phyloP scores from a whole-genome alignment of 2,329 filamentous ascomycete genomes.

The Onygenales sp. region DNA sequence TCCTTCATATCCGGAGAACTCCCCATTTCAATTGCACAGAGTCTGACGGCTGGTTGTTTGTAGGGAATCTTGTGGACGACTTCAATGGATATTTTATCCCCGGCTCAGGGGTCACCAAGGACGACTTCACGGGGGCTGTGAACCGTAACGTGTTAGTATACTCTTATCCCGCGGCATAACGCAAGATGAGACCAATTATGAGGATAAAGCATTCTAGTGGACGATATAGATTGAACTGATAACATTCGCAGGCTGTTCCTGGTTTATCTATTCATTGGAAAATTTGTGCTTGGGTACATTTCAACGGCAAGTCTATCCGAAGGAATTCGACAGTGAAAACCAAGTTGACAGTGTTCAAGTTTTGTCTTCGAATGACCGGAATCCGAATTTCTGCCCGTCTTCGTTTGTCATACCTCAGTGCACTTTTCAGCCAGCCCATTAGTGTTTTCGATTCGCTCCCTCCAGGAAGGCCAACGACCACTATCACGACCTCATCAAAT shows the following conservation, averaged over 20 bases:
- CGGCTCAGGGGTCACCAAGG: slow-evolving; percentile 31
- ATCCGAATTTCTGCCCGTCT: slow-evolving; percentile 43
- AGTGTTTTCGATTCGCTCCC: slow-evolving; percentile 42
- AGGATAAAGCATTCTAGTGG: neutral
- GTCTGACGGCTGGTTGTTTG: neutral
- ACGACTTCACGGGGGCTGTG: slow-evolving; percentile 42
- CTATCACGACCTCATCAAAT: slow-evolving; percentile 45
- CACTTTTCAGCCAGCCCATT: slow-evolving; percentile 42
- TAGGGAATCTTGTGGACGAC: slow-evolving; percentile 38
- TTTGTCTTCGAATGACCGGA: slow-evolving; percentile 41
- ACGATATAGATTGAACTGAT: neutral
- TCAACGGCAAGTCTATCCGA: slow-evolving; percentile 36
- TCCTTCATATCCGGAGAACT: neutral
- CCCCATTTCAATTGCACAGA: neutral
- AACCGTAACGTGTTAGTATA: slow-evolving; percentile 28
- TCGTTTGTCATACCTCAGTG: slow-evolving; percentile 40
- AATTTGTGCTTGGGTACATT: slow-evolving; percentile 46
- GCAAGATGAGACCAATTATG: neutral
- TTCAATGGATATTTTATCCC: slow-evolving; percentile 48
- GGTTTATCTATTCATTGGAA: slow-evolving; percentile 49
- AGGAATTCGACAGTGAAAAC: neutral
- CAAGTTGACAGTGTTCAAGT: slow-evolving; percentile 16
- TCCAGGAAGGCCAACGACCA: slow-evolving; percentile 40
- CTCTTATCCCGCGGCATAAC: neutral
- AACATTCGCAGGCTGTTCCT: slow-evolving; percentile 40